These are phyloP conservation scores for Skeletonema marinoi DNA, from an alignment of 108 stramenopile species.

Conservation along the genomic window DNA sequence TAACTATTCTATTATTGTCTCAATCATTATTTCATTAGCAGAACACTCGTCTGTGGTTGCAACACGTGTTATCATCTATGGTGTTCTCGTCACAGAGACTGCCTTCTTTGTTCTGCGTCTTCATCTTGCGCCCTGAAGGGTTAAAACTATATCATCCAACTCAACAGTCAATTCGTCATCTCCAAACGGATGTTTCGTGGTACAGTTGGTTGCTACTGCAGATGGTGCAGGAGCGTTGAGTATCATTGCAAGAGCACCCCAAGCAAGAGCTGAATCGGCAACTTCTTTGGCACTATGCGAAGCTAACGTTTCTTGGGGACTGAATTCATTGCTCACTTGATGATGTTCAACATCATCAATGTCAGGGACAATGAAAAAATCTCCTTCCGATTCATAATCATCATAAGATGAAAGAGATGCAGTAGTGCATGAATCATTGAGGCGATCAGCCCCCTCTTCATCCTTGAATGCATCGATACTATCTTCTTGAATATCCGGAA, in stretches of 20 bases:
- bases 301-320: too few species aligned
- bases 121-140: neutral
- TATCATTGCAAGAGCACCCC: conserved; percentile 7
- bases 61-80: too few species aligned
- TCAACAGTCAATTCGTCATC: neutral
- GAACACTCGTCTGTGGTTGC: too few species aligned
- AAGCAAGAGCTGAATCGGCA: conserved; percentile 6
- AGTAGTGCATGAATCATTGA: neutral
- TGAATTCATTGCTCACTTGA: neutral
- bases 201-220: neutral
- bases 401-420: neutral
- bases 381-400: neutral
- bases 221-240: conserved; percentile 1
- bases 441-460: too few species aligned
- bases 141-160: neutral
- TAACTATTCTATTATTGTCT: too few species aligned
- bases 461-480: too few species aligned
- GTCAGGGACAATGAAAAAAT: neutral
- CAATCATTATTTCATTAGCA: too few species aligned
- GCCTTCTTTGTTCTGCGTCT: too few species aligned
- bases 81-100: too few species aligned
- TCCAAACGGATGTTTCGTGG: neutral
- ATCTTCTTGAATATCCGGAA: too few species aligned
- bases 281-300: neutral
- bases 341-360: neutral